Conservation (phyloP, 2,329 filamentous ascomycete species). For the Fusarium penzigii region DNA sequence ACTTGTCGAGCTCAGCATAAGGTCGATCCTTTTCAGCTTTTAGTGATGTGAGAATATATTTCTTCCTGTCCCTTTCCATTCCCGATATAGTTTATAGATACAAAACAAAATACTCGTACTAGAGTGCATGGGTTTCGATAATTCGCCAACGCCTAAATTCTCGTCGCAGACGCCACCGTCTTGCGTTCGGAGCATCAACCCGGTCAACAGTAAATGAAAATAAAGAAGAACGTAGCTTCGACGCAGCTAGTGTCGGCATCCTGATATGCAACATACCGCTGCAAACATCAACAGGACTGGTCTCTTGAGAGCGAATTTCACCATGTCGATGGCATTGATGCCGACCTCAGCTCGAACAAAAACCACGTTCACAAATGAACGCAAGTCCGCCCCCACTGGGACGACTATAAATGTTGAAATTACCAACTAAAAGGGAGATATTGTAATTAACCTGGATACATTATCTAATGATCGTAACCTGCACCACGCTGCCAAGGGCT, state of each 20-base stretch:
- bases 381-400: conserved; percentile 13
- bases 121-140: conserved; percentile 26
- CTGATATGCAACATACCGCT: conserved; percentile 3
- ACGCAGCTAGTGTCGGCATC: conserved; percentile 9
- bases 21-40: conserved; percentile 22
- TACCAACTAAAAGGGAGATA: conserved; percentile 16
- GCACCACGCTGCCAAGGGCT: conserved; percentile 50
- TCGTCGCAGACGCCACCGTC: conserved; percentile 32
- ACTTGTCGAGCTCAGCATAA: not conserved
- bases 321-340: too few relatives aligned
- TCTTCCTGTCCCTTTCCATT: conserved; percentile 19
- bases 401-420: conserved; percentile 14
- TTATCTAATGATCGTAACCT: conserved; percentile 42
- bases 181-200: conserved; percentile 27
- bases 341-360: not conserved
- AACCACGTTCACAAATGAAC: conserved; percentile 2
- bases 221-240: conserved; percentile 13
- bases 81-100: conserved; percentile 31
- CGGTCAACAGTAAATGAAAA: conserved; percentile 19
- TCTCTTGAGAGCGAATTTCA: too few relatives aligned
- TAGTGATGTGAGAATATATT: conserved; percentile 12
- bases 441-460: conserved; percentile 7
- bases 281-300: not conserved
- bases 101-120: conserved; percentile 30
- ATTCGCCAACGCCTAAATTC: conserved; percentile 31